These are phyloP conservation scores for Aphanocladium album DNA, from an alignment of 2,329 filamentous ascomycete species.

Conservation along the genomic window DNA sequence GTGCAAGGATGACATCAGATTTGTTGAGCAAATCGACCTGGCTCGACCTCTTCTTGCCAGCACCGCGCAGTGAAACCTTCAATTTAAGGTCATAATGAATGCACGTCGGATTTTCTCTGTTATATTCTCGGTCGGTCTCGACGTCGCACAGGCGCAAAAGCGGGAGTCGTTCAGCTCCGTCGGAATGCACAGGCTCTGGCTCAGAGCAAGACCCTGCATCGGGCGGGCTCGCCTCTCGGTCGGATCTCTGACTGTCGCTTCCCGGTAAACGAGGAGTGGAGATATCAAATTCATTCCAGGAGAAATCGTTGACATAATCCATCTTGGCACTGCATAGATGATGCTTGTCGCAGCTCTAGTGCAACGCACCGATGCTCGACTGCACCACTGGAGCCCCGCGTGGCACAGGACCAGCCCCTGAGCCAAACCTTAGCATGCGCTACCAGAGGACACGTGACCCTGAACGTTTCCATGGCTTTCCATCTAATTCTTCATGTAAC, in stretches of 20 bases:
- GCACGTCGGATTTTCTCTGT: background rate
- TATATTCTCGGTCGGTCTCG: background rate
- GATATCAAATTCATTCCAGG: background rate
- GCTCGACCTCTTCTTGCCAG: background rate
- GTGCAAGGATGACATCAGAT: background rate
- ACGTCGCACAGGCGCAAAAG: background rate
- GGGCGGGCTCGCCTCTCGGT: background rate
- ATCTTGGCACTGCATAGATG: background rate
- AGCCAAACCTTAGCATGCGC: too few relatives aligned
- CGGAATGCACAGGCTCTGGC: background rate
- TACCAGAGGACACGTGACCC: too few relatives aligned
- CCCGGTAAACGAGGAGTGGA: background rate
- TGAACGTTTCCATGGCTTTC: background rate
- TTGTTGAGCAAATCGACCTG: background rate
- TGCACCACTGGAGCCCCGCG: too few relatives aligned
- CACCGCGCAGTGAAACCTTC: background rate
- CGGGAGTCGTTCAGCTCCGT: background rate
- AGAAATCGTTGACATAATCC: background rate
- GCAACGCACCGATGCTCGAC: too few relatives aligned
- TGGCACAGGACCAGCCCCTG: too few relatives aligned
- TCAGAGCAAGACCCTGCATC: background rate
- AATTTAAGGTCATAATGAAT: background rate
- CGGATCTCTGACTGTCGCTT: background rate
- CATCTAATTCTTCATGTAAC: background rate
- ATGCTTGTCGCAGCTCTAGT: background rate